A percentile compares a stretch with the other conserved stretches of the same genome.
phyloP scores from a whole-genome alignment of 2,329 filamentous ascomycete genomes.

The Penicillium sp. region DNA sequence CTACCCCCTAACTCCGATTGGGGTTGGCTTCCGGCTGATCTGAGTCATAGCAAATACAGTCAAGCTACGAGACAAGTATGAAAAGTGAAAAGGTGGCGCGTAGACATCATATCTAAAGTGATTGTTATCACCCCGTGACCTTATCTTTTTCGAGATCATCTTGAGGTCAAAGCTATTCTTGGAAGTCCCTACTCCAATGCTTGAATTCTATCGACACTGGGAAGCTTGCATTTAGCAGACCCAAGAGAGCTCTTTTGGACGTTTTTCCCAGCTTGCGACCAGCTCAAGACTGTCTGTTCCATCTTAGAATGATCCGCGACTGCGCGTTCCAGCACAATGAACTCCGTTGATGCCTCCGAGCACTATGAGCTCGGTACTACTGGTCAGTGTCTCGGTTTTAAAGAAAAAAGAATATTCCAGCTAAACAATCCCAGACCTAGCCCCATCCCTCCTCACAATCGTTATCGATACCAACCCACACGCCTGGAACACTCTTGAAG shows the following conservation, averaged over 20 bases:
- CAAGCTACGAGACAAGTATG: neutral
- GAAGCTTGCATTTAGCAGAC: too few species aligned
- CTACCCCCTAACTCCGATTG: neutral
- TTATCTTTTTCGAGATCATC: slow-evolving; percentile 8
- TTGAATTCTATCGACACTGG: too few species aligned
- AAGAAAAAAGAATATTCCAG: neutral
- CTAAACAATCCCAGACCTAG: slow-evolving; percentile 47
- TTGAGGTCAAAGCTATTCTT: neutral
- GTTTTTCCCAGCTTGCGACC: neutral
- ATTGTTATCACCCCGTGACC: slow-evolving; percentile 13
- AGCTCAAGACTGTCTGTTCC: neutral
- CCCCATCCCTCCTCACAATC: slow-evolving; percentile 83
- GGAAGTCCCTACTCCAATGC: too few species aligned
- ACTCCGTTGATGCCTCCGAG: slow-evolving; percentile 64
- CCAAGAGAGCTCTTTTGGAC: too few species aligned
- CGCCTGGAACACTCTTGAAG: slow-evolving; percentile 80
- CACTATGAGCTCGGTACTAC: slow-evolving; percentile 53
- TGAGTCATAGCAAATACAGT: neutral
- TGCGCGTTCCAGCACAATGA: slow-evolving; percentile 52
- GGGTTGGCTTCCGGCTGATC: neutral
- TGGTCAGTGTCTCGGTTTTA: slow-evolving; percentile 37
- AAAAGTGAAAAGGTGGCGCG: neutral
- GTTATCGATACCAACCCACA: slow-evolving; percentile 96
- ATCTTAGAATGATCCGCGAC: slow-evolving; percentile 16
- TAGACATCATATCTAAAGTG: neutral